Percentiles rank a stretch among this genome's conserved stretches.
phyloP scores from a whole-genome alignment of 495 filamentous ascomycete genomes.

The Mytilinidion resinicola region DNA sequence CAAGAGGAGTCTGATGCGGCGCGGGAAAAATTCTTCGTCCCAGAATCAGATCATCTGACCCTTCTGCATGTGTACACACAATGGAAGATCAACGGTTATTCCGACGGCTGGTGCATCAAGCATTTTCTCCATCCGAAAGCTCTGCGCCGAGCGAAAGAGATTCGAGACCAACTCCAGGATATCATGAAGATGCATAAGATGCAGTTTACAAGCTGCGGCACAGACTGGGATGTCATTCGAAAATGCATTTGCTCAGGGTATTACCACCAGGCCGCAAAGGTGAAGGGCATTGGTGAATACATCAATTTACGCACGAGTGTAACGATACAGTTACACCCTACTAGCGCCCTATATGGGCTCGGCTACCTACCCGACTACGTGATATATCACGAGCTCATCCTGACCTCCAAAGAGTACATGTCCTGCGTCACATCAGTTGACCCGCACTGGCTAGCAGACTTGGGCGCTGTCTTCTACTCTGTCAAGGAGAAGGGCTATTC shows the following conservation, averaged over 20 bases:
- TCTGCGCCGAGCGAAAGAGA: slow-evolving; percentile 83
- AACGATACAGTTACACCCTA: slow-evolving; percentile 88
- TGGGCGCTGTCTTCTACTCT: slow-evolving; percentile 98
- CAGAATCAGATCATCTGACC: slow-evolving; percentile 94
- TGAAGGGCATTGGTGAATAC: slow-evolving; percentile 95
- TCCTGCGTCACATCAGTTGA: slow-evolving; percentile 94
- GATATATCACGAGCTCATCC: slow-evolving; percentile 95
- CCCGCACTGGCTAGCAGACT: slow-evolving; percentile 94
- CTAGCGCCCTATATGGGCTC: slow-evolving; percentile 82
- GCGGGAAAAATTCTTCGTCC: slow-evolving; percentile 97
- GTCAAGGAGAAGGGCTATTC: slow-evolving; percentile 98
- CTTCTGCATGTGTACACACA: slow-evolving; percentile 93
- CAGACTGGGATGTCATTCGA: slow-evolving; percentile 91
- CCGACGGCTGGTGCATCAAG: slow-evolving; percentile 82
- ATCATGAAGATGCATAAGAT: slow-evolving; percentile 95
- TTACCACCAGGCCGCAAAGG: slow-evolving; percentile 96
- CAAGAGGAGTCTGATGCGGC: slow-evolving; percentile 95
- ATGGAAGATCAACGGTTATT: slow-evolving; percentile 87
- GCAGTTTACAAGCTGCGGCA: slow-evolving; percentile 79
- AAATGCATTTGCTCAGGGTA: slow-evolving; percentile 97
- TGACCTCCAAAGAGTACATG: slow-evolving; percentile 98
- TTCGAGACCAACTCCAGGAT: slow-evolving; percentile 84
- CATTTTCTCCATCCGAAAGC: slow-evolving; percentile 95
- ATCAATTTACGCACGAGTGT: slow-evolving; percentile 93
- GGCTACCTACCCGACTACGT: slow-evolving; percentile 96